Evolutionary conservation across 768 basidiomycete species (phyloP), one percentile per base, ranked within the genome.

Genomic region (Lactifluus pinguis): DNA sequence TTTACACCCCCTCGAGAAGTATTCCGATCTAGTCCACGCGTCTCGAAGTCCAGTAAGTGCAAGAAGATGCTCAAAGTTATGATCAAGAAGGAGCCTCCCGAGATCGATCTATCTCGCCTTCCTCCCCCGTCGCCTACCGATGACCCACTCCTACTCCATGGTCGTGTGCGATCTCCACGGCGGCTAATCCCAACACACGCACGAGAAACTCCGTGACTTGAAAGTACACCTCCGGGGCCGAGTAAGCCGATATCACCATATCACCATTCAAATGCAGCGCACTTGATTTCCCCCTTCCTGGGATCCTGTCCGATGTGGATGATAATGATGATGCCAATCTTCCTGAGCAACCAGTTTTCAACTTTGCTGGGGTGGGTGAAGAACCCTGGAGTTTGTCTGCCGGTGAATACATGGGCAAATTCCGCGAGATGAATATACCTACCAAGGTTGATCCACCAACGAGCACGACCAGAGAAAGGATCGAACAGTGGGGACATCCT

Each of bases 41-140:
- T 68, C 53, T 73, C 71, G 44, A 80, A 74, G 68, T 76, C 73
- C 0, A 75, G 70, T 65, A 74, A 70, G 66, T 78, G 72, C 69
- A 77, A 70, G 61, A 62, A 66, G 64, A 62, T 59, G 36, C 65
- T 72, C 14, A 66, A 67, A 25, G 34, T 73, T 58, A 63, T 65
- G 42, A 68, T 72, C 60, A 91, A 90, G 77, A 80, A 75, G 59
- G 87, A 90, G 66, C 78, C 80, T 4, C 87, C 87, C 0, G 80
- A 81, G 17, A 75, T 88, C 63, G 81, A 87, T 66, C 71, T 86
- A 32, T 76, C 69, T 51, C 75, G 68, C 14, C 83, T 84, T 4
- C 77, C 83, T 66, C 89, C 89, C 0, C 76, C 86, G 0, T 87
- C 86, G 55, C 89, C 89, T 3, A 81, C 81, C 0, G 89, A 91